Percentiles rank a stretch among this genome's conserved stretches.
These are phyloP conservation scores for Gastrolobium villosum DNA, from an alignment of 306 rosid species.

Conservation along the genomic window DNA sequence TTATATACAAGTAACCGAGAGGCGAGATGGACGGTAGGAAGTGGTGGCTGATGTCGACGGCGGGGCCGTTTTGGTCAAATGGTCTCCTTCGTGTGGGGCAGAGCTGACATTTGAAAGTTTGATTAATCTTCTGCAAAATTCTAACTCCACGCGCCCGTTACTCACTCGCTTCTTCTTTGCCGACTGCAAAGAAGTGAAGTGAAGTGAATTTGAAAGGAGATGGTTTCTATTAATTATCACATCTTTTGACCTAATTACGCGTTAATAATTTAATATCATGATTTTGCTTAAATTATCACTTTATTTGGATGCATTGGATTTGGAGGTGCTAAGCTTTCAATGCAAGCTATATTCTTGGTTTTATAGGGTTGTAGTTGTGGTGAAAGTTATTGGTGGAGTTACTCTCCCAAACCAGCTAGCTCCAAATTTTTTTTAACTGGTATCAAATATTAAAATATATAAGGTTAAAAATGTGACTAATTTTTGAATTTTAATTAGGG, in stretches of 20 bases:
- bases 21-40: neutral
- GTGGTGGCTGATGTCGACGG: slow-evolving; percentile 54
- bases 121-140: slow-evolving; percentile 4
- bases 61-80: slow-evolving; percentile 54
- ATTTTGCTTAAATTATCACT: slow-evolving; percentile 20
- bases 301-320: slow-evolving; percentile 17
- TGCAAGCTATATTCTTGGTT: neutral
- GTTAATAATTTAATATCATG: slow-evolving; percentile 33
- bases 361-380: neutral
- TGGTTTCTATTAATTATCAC: slow-evolving; percentile 27
- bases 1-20: too few species aligned
- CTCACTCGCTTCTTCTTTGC: slow-evolving; percentile 13
- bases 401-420: too few species aligned
- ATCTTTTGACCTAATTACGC: slow-evolving; percentile 42
- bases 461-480: too few species aligned
- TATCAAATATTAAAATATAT: too few species aligned
- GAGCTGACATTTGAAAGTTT: slow-evolving; percentile 41
- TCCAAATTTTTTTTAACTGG: too few species aligned
- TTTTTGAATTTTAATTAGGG: too few species aligned
- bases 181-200: neutral
- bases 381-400: too few species aligned
- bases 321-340: slow-evolving; percentile 10
- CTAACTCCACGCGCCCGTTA: slow-evolving; percentile 25
- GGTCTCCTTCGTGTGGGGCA: slow-evolving; percentile 54
- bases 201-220: neutral